Evolutionary conservation across 2,329 filamentous ascomycete genomes (phyloP), one percentile per base, ranked within the genome.

Genomic region (Chaetomiaceae sp.): DNA sequence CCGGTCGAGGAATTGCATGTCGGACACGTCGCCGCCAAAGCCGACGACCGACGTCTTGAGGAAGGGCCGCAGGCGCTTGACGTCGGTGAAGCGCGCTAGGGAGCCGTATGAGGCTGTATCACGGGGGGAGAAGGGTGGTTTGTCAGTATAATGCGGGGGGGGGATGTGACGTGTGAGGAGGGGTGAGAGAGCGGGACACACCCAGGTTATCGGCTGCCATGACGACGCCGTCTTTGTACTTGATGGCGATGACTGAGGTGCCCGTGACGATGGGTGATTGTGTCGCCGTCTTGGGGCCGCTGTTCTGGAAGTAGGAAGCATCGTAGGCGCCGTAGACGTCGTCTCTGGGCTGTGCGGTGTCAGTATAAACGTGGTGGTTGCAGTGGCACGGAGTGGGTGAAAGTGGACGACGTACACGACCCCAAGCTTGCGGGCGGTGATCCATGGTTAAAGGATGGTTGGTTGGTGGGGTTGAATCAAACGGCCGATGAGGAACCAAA

Each of bases 1-100:
- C 64, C 94, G 86, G 81, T 96, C 88, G 62, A 99, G 84, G 77
- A 95, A 95, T 78, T 99, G 94, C 94, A 99, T 97, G 77, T 99
- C 94, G 60, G 89, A 95, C 64, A 99, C 86, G 76, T 99, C 94
- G 71, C 94, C 94, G 70, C 90, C 90, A 75, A 97, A 95, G 65
- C 94, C 94, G 67, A 99, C 80, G 56, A 97, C 82, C 27, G 90
- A 85, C 60, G 85, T 83, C 61, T 85, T 79, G 73, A 90, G 89
- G 73, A 97, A 97, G 64, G 84, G 81, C 65, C 90, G 90, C 62
- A 99, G 86, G 68, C 94, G 91, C 76, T 96, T 95, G 69, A 97
- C 90, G 71, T 96, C 88, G 66, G 89, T 91, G 80, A 97, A 99
- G 68, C 94, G 90, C 56, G 94, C 92, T 62, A 92, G 88, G 53